These are phyloP conservation scores for Periconia macrospinosa DNA, from an alignment of 2,329 filamentous ascomycete genomes.

Conservation along the genomic window DNA sequence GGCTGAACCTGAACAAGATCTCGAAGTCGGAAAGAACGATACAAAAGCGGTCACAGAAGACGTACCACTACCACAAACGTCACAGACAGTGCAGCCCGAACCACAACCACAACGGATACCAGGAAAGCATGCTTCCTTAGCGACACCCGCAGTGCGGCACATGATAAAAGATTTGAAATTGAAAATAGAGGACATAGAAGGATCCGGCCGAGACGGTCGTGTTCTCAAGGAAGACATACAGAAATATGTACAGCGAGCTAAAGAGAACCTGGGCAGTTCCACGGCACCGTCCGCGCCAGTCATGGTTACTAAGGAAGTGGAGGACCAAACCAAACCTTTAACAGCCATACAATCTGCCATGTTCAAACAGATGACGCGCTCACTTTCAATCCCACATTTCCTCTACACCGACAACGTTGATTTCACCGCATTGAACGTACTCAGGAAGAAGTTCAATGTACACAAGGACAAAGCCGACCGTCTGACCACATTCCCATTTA, in stretches of 20 bases:
- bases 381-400: slow-evolving; percentile 90
- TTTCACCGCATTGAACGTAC: slow-evolving; percentile 71
- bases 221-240: slow-evolving; percentile 92
- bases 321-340: slow-evolving; percentile 70
- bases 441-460: slow-evolving; percentile 74
- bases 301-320: slow-evolving; percentile 36
- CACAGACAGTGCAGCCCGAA: slow-evolving; percentile 22
- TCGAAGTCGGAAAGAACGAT: slow-evolving; percentile 38
- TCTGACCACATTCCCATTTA: slow-evolving; percentile 91
- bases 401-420: slow-evolving; percentile 90
- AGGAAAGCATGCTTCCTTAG: slow-evolving; percentile 72
- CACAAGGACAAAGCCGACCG: slow-evolving; percentile 41
- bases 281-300: slow-evolving; percentile 36
- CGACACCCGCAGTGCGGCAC: slow-evolving; percentile 90
- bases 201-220: slow-evolving; percentile 87
- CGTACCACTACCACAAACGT: slow-evolving; percentile 14
- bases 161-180: slow-evolving; percentile 78
- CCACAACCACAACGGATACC: slow-evolving; percentile 36
- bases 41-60: slow-evolving; percentile 30
- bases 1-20: slow-evolving; percentile 15
- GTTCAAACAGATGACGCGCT: slow-evolving; percentile 97
- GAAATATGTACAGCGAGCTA: slow-evolving; percentile 24
- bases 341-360: slow-evolving; percentile 84
- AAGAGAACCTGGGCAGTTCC: slow-evolving; percentile 25
- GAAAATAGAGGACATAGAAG: slow-evolving; percentile 75